These are phyloP conservation scores for Tolypocladium amazonense DNA, from an alignment of 2,329 filamentous ascomycete genomes.

Conservation along the genomic window DNA sequence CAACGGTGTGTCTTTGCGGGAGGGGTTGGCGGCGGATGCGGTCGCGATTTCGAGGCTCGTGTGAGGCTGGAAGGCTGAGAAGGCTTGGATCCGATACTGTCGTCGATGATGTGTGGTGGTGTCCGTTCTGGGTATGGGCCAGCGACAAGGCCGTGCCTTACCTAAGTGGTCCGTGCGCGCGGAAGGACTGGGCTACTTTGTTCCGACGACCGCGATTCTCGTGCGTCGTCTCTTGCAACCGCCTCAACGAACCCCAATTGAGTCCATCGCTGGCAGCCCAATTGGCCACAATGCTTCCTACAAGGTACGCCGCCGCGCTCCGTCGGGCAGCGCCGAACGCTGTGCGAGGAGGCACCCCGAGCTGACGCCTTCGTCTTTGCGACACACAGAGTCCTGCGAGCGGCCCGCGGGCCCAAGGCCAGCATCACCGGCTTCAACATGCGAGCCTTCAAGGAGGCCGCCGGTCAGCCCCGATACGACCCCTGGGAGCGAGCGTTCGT, in stretches of 20 bases:
- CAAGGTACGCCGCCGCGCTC: constrained; percentile 18
- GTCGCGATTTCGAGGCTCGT: neutral
- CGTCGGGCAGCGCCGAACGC: neutral
- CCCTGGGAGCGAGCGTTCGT: constrained; percentile 57
- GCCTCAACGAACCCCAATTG: neutral
- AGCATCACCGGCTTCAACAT: constrained; percentile 92
- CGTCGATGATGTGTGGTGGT: neutral
- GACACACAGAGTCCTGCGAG: constrained; percentile 35
- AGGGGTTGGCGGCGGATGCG: neutral
- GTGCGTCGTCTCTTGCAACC: neutral
- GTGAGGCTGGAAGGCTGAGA: neutral
- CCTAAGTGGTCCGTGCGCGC: constrained; percentile 9
- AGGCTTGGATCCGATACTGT: neutral
- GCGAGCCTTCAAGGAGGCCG: constrained; percentile 63
- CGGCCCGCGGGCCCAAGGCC: constrained; percentile 44
- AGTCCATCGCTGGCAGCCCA: neutral
- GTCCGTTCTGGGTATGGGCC: neutral
- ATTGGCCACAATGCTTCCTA: constrained; percentile 25
- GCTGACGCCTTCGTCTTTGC: constrained; percentile 3
- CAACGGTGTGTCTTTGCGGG: neutral
- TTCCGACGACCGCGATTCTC: constrained; percentile 8
- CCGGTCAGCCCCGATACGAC: constrained; percentile 52
- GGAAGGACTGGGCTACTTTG: constrained; percentile 8
- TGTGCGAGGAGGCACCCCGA: neutral
- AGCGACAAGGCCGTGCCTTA: neutral